A percentile compares a stretch with the other conserved stretches of the same genome.
phyloP scores from a whole-genome alignment of 768 basidiomycete species.

The Mycena albidolilacea region DNA sequence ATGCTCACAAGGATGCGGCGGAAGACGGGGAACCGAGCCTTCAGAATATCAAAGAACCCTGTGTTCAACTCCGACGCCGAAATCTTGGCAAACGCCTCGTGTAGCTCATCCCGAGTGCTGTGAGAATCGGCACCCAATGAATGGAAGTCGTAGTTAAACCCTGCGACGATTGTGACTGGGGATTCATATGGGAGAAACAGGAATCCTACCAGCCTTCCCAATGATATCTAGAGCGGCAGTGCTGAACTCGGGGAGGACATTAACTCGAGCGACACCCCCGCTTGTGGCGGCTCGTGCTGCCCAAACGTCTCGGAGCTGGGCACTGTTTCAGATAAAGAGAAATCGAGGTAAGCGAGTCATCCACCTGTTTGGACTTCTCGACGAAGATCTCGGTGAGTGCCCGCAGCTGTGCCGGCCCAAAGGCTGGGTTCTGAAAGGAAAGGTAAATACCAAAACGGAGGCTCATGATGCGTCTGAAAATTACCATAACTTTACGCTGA shows the following conservation, averaged over 20 bases:
- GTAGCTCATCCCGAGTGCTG: constrained; percentile 6
- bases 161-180: constrained; percentile 32
- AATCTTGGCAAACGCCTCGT: constrained; percentile 7
- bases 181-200: constrained; percentile 48
- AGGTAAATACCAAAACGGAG: neutral
- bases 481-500: constrained; percentile 22
- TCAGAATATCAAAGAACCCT: neutral
- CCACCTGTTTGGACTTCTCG: constrained; percentile 13
- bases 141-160: constrained; percentile 37
- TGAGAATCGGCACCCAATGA: constrained; percentile 21
- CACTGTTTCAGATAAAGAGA: neutral
- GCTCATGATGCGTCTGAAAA: neutral
- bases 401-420: constrained; percentile 13
- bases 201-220: constrained; percentile 64
- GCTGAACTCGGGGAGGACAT: constrained; percentile 66
- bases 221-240: constrained; percentile 73
- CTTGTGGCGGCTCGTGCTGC: constrained; percentile 39
- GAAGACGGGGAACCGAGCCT: neutral
- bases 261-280: constrained; percentile 46
- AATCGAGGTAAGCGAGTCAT: neutral
- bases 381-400: constrained; percentile 13
- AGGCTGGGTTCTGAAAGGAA: constrained; percentile 13
- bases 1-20: neutral
- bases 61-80: neutral
- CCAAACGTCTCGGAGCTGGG: constrained; percentile 55